Evolutionary conservation across 805 yeast species (phyloP), one percentile per base, ranked within the genome.

Genomic region (Kazachstania africana): DNA sequence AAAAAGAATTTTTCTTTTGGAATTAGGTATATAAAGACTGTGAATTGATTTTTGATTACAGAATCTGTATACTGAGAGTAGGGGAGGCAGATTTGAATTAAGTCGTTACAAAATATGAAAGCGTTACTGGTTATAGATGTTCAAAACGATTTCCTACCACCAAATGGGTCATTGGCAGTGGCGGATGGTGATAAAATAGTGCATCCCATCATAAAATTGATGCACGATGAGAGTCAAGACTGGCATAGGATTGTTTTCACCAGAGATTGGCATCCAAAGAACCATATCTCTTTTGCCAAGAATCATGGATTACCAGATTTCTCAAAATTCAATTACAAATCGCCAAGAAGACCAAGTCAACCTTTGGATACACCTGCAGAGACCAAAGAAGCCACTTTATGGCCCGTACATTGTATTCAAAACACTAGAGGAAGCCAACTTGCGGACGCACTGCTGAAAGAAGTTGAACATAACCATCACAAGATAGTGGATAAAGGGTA

Each of bases 351-450:
- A n/a, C n/a, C n/a, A n/a, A n/a, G n/a, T n/a, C n/a, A n/a, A n/a
- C 49, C 50, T 0, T 37, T 39, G 26, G 41, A 50, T 10, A 8
- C 10, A 19, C n/a, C n/a, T n/a, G 47, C 50, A 10, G 38, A 57
- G 23, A 44, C 37, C 4, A 75, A 73, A 39, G 45, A 36, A 12
- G 53, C 48, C 12, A 63, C 66, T 0, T 63, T 84, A 3, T 87
- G 96, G 96, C 96, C 97, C 0, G 87, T 71, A 34, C 97, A 87
- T 50, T 87, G 96, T 53, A 70, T 87, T 12, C 87, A 82, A 46
- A 63, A 66, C 31, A 64, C 85, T 0, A 29, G 40, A 4, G 97
- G 96, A 1, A 67, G 87, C 0, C 63, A 66, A 23, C 62, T 84
- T 32, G 53, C 58, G 24, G 44, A 47, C 2, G 45, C 47, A 0